Conservation (phyloP, 2,329 filamentous ascomycete genomes). For the Pseudocercospora crystallina region DNA sequence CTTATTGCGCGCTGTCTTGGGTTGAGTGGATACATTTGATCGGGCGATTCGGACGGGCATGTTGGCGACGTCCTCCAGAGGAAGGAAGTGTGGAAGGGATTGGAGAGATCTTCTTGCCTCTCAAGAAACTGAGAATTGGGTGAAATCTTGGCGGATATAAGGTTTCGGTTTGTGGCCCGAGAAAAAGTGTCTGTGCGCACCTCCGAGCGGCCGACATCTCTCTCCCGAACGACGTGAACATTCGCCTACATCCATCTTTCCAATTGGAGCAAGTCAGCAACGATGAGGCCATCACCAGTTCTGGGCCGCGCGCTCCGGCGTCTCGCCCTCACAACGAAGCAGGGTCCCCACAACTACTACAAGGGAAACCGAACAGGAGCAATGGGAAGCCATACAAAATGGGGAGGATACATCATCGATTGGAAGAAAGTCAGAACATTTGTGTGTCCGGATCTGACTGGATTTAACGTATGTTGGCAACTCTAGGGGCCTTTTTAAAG, state of each 20-base stretch:
- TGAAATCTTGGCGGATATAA: too few species aligned
- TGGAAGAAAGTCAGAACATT: slow-evolving; percentile 89
- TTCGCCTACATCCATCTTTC: not conserved
- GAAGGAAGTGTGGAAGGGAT: not conserved
- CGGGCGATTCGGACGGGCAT: slow-evolving; percentile 50
- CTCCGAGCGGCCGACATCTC: slow-evolving; percentile 11
- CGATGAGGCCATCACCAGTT: slow-evolving; percentile 62
- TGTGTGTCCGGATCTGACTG: slow-evolving; percentile 69
- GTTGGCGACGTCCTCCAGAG: slow-evolving; percentile 15
- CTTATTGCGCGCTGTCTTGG: slow-evolving; percentile 41
- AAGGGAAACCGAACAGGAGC: slow-evolving; percentile 89
- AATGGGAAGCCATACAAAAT: slow-evolving; percentile 80
- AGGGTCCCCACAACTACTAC: slow-evolving; percentile 92
- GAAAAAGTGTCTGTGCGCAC: not conserved
- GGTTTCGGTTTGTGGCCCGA: too few species aligned
- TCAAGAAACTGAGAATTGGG: too few species aligned
- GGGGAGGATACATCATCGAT: slow-evolving; percentile 81
- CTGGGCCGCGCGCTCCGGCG: slow-evolving; percentile 72
- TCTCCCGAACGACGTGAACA: slow-evolving; percentile 6
- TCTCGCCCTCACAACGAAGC: slow-evolving; percentile 83
- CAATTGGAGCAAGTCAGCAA: slow-evolving; percentile 3
- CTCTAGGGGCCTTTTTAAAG: not conserved
- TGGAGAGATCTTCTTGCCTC: not conserved
- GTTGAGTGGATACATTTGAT: slow-evolving; percentile 27
- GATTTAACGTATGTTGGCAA: slow-evolving; percentile 63